These are phyloP conservation scores for Chlorophyllum brunneum DNA, from an alignment of 768 basidiomycete genomes.

Conservation along the genomic window DNA sequence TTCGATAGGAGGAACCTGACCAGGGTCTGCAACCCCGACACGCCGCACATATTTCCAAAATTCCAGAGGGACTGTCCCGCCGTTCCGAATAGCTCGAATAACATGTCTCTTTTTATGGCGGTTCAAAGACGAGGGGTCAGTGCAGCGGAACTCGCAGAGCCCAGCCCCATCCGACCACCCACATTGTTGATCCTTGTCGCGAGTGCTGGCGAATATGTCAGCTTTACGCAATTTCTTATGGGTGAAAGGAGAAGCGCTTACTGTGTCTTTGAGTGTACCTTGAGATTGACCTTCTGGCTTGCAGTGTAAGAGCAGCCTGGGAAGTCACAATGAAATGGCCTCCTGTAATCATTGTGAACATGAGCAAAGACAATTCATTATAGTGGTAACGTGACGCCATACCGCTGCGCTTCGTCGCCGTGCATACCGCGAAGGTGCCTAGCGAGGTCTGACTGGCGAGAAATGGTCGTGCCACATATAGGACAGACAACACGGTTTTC, in stretches of 20 bases:
- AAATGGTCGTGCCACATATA: no score
- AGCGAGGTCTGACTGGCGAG: no score
- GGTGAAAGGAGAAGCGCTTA: neutral
- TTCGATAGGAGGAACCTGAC: no score
- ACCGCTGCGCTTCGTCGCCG: neutral
- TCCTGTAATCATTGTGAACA: neutral
- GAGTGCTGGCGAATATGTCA: neutral
- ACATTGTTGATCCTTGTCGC: neutral
- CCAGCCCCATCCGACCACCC: neutral
- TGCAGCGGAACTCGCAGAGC: neutral
- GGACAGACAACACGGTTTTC: no score
- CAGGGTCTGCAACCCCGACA: no score
- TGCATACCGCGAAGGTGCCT: no score
- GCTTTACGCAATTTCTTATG: neutral
- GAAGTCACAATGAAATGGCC: neutral
- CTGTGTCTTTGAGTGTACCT: neutral
- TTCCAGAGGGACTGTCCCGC: neutral
- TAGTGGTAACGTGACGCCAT: neutral
- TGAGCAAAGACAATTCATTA: neutral
- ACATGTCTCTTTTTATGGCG: neutral
- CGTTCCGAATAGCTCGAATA: neutral
- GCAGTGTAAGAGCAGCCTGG: neutral
- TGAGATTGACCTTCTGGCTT: neutral
- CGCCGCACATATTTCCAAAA: neutral
- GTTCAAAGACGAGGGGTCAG: constrained; percentile 6